A percentile compares a stretch with the other conserved stretches of the same genome.
Conservation (phyloP, 2,329 filamentous ascomycete species). For the Epichloe baconii region DNA sequence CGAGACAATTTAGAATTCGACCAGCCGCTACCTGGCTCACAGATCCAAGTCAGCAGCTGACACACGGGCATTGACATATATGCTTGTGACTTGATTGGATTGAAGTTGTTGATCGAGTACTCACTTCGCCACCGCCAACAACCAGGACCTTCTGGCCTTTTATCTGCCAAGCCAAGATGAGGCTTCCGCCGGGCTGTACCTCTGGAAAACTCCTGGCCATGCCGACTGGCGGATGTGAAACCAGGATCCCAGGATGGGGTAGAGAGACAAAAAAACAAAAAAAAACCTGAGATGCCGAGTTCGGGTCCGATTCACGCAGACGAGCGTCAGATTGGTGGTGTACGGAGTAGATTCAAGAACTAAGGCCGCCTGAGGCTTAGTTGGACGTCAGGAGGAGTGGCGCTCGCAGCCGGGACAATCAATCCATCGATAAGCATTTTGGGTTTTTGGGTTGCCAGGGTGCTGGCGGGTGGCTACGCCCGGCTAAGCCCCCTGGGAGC, state of each 20-base stretch:
- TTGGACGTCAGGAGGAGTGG: no score
- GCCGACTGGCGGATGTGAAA: slow-evolving; percentile 12
- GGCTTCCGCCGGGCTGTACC: slow-evolving; percentile 78
- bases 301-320: background rate
- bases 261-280: background rate
- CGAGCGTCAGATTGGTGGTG: background rate
- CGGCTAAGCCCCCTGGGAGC: background rate
- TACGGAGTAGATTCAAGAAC: background rate
- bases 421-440: no score
- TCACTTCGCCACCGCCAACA: slow-evolving; percentile 85
- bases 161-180: slow-evolving; percentile 94
- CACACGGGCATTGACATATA: no score
- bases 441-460: background rate
- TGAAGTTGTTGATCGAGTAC: slow-evolving; percentile 12
- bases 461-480: background rate
- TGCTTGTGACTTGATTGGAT: slow-evolving; percentile 6
- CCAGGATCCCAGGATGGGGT: background rate
- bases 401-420: no score
- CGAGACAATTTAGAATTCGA: slow-evolving; percentile 85
- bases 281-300: background rate
- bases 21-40: slow-evolving; percentile 72
- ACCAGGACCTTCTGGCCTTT: slow-evolving; percentile 81
- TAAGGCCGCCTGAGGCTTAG: no score
- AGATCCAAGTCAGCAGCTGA: slow-evolving; percentile 7
- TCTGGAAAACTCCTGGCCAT: slow-evolving; percentile 50